Evolutionary conservation across 495 filamentous ascomycete species (phyloP), one percentile per base, ranked within the genome.

Genomic region (Penicillium parvum): DNA sequence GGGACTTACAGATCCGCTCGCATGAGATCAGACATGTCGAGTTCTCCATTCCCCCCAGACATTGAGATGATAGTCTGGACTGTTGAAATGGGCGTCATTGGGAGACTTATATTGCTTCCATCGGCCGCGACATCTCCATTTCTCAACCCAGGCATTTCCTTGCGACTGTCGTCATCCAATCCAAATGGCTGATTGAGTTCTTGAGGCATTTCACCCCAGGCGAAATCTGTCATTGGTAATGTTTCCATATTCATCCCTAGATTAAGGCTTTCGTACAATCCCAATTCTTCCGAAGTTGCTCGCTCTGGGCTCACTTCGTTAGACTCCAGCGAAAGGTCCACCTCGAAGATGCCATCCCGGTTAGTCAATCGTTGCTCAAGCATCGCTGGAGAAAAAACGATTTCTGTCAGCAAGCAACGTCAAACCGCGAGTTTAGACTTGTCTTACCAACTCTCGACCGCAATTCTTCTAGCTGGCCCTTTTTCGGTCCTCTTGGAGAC

Each of bases 1-100:
- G 26, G 12, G 14, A 51, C 55, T 14, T 59, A 75, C 72, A 75
- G 44, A 45, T 77, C 73, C 5, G 45, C 57, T 27, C 51, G 42
- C 48, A 72, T 66, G 36, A 74, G 44, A 7, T 69, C 49, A 2
- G 55, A 50, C 1, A 64, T n/a, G n/a, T n/a, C n/a, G n/a, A n/a
- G n/a, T n/a, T n/a, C n/a, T n/a, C n/a, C n/a, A n/a, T n/a, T n/a
- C n/a, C n/a, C n/a, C n/a, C n/a, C n/a, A n/a, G 32, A n/a, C 14
- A 37, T 25, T 7, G 19, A 11, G 9, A 5, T 7, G 19, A 11
- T 12, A 5, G 11, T 12, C 19, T 20, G n/a, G 9, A 26, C 18
- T 8, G 1, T 8, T 20, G 4, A 21, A 1, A 21, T 37, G 28
- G 12, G 46, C 27, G 14, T 49, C 46, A 37, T 22, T 14, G 34